Conservation (phyloP, 257 asterid genomes). For the Scutellaria baicalensis region DNA sequence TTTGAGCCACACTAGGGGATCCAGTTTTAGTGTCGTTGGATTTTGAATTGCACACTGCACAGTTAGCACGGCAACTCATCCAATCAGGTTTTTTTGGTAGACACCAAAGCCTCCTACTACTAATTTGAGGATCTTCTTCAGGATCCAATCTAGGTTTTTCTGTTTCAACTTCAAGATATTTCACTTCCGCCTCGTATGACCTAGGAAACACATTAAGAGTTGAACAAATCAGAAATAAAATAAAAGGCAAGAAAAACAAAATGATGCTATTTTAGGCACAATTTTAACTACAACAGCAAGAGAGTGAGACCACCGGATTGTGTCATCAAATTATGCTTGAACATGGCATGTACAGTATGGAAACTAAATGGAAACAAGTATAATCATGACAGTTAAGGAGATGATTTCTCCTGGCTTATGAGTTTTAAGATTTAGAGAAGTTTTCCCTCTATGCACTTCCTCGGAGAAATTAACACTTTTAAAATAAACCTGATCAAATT, state of each 20-base stretch:
- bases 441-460: neutral
- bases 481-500: too few relatives aligned
- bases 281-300: neutral
- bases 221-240: neutral
- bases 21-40: conserved; percentile 20
- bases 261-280: neutral
- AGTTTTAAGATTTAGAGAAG: neutral
- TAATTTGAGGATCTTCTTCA: conserved; percentile 30
- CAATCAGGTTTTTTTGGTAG: conserved; percentile 37
- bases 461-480: too few relatives aligned
- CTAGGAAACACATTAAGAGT: conserved; percentile 24
- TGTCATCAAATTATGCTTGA: neutral
- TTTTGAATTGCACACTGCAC: conserved; percentile 57
- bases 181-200: conserved; percentile 91
- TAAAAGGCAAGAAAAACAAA: neutral
- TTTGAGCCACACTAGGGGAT: conserved; percentile 22
- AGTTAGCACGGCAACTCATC: conserved; percentile 63
- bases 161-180: conserved; percentile 63
- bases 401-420: neutral
- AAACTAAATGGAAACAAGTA: neutral
- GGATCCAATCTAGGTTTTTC: conserved; percentile 29
- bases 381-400: neutral
- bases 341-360: neutral
- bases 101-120: conserved; percentile 31
- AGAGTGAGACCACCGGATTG: neutral